Conservation (phyloP, 345 rosid genomes). For the Syzygium jambos region DNA sequence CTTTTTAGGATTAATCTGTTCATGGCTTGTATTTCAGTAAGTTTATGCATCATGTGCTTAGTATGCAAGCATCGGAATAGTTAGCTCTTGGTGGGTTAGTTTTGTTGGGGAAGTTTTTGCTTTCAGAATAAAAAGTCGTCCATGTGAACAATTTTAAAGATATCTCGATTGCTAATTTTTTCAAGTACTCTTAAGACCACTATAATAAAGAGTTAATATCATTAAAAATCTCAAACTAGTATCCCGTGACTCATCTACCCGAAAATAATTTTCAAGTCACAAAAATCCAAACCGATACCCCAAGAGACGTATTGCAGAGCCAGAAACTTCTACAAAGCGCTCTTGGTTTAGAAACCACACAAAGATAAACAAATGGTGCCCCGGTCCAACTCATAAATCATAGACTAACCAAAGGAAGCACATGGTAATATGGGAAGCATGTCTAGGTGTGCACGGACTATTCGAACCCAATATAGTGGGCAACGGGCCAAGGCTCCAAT, state of each 20-base stretch:
- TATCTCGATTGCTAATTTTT: not conserved
- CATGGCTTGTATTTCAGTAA: not conserved
- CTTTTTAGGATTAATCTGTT: not conserved
- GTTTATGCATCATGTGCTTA: not conserved
- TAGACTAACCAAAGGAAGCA: not conserved
- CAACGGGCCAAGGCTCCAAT: not conserved
- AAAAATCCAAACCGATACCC: not conserved
- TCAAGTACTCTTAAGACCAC: not conserved
- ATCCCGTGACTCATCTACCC: not conserved
- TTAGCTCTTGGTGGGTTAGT: not conserved
- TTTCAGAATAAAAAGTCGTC: not conserved
- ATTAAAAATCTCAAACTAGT: not conserved
- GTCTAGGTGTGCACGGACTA: not conserved
- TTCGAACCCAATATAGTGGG: not conserved
- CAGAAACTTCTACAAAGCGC: not conserved
- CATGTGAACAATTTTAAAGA: not conserved
- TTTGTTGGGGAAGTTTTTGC: not conserved
- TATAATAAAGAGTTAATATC: not conserved
- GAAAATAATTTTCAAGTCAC: not conserved
- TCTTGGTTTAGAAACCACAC: not conserved
- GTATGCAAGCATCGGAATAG: not conserved
- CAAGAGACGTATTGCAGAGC: not conserved
- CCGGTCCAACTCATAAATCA: not conserved
- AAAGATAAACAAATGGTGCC: not conserved
- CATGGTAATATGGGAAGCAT: not conserved